Conservation (phyloP, 805 yeast species). For the Nakazawaea populi region DNA sequence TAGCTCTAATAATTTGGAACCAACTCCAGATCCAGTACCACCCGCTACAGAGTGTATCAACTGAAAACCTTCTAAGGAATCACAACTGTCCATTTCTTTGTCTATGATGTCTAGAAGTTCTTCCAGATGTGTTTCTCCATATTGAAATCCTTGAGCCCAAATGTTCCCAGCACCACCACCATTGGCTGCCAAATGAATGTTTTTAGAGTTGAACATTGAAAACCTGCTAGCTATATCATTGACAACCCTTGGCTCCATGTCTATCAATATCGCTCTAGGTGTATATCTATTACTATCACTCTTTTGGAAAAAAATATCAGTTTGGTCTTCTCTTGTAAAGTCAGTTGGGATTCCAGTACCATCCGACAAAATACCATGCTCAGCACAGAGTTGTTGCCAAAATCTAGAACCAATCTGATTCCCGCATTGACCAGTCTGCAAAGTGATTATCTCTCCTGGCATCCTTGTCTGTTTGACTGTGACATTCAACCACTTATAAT, state of each 20-base stretch:
- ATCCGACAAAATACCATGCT: conserved; percentile 76
- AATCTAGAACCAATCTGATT: conserved; percentile 91
- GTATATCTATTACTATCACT: conserved; percentile 74
- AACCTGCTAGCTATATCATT: conserved; percentile 47
- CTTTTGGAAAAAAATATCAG: conserved; percentile 77
- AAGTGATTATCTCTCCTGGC: conserved; percentile 63
- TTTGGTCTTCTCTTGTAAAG: conserved; percentile 53
- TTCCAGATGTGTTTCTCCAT: conserved; percentile 65
- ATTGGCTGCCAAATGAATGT: conserved; percentile 67
- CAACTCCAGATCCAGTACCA: conserved; percentile 97
- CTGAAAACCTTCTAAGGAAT: conserved; percentile 85
- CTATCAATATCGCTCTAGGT: conserved; percentile 82
- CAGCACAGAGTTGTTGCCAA: conserved; percentile 84
- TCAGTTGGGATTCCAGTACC: conserved; percentile 39
- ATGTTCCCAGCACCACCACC: conserved; percentile 96
- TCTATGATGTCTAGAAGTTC: conserved; percentile 79
- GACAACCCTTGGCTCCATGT: conserved; percentile 87
- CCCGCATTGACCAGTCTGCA: conserved; percentile 87
- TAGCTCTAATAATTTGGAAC: conserved; percentile 73
- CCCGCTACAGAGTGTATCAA: conserved; percentile 94
- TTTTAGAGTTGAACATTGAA: conserved; percentile 77
- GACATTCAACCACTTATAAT: not conserved
- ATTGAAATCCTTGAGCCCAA: conserved; percentile 87
- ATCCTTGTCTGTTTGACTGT: conserved; percentile 17
- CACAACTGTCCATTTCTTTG: conserved; percentile 86